Base-by-base conservation (phyloP, 2,329 filamentous ascomycete species). In the Leptographium lundbergii region DNA sequence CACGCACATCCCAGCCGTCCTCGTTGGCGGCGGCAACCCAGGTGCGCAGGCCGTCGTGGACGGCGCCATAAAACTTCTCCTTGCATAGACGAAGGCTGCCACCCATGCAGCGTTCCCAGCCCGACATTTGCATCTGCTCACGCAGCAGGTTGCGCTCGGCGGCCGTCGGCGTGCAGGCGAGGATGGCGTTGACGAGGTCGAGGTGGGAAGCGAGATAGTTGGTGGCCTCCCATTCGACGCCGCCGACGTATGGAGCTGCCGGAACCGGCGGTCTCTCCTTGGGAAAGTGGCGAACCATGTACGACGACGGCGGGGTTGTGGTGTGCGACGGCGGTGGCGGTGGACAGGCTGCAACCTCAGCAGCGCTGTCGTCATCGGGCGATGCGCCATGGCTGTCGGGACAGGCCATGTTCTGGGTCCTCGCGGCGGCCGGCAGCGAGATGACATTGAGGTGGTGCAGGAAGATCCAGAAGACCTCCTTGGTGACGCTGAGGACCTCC, bases 391-490 rank as follows among this genome's bases (percentile, higher is more conserved):
- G 14, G 29, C 19, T 29, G 6, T 47, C 54, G 22, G 10, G 9
- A 22, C 9, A 10, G 11, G 3, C 17, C 53, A n/a, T 6, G 27
- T 32, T n/a, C n/a, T 13, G n/a, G 6, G 2, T 22, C 22, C 47
- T 59, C 22, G 48, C 27, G 34, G 59, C 55, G 2, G 58, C 45
- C 48, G 85, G 81, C 39, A 88, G 72, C 25, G 89, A 80, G 45
- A 97, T 81, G 53, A 96, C 86, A 67, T 97, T 97, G 60, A 95
- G 78, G 65, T 95, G 88, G 72, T 97, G 92, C 58, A 97, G 79
- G 74, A 97, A 99, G 69, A 97, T 97, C 92, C 92, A 99, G 70
- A 99, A 99, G 32, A 97, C 92, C 71, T 99, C 92, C 71, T 96
- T 96, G 50, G 91, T 96, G 54, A 97, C 92, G 66, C 88, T 91